These are phyloP conservation scores for Aspergillus clavatus DNA, from an alignment of 2,329 filamentous ascomycete genomes.

Conservation along the genomic window DNA sequence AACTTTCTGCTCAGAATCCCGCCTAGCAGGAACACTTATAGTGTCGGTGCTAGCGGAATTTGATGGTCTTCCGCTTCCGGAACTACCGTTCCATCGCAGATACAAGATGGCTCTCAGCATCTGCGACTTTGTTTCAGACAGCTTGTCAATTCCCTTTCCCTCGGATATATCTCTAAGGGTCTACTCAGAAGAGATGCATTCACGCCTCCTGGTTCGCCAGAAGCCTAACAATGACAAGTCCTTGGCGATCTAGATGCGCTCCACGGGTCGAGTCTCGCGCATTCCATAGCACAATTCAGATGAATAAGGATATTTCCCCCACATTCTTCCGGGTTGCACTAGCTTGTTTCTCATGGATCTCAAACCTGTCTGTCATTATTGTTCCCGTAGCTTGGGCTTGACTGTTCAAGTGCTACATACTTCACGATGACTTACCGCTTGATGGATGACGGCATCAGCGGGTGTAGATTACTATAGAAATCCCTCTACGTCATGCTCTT, in stretches of 20 bases:
- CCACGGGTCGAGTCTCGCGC: slow-evolving; percentile 2
- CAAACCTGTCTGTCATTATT: neutral
- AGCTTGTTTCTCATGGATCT: neutral
- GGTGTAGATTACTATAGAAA: neutral
- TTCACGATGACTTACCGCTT: neutral
- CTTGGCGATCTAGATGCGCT: neutral
- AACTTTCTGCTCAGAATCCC: no score
- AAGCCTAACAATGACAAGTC: neutral
- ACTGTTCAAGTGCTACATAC: neutral
- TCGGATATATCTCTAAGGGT: no score
- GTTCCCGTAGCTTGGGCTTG: neutral
- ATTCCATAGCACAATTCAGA: slow-evolving; percentile 6
- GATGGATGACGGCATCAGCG: slow-evolving; percentile 17
- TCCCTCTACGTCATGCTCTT: neutral
- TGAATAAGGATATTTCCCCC: slow-evolving; percentile 5
- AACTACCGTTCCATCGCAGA: slow-evolving; percentile 13
- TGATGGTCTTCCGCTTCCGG: slow-evolving; percentile 13
- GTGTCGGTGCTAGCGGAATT: neutral
- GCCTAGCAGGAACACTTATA: neutral
- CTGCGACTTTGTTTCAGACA: no score
- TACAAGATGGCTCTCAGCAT: no score
- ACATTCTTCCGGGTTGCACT: slow-evolving; percentile 17
- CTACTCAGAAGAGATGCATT: no score
- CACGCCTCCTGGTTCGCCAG: no score
- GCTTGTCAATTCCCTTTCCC: no score